A percentile compares a stretch with the other conserved stretches of the same genome.
Evolutionary conservation across 768 basidiomycete species (phyloP).

Genomic region (Crepidotus variabilis): DNA sequence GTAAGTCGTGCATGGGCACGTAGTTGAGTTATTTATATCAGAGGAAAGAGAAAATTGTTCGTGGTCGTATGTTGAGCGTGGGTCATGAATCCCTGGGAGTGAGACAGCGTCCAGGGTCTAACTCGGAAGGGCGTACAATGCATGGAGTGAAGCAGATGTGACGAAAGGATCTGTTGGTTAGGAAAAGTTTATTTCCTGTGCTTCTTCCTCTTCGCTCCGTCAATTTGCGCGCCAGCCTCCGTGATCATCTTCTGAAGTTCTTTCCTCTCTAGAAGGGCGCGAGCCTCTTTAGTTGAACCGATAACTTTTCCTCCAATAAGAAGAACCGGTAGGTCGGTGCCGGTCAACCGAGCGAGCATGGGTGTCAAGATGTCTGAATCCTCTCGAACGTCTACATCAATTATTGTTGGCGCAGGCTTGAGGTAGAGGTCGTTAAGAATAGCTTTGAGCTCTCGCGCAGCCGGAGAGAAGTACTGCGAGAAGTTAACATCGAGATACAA

Average conservation of each 20-base stretch:
- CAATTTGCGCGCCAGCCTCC: slow-evolving; percentile 55
- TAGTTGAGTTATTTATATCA: background rate
- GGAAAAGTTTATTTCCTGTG: slow-evolving; percentile 30
- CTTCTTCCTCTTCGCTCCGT: slow-evolving; percentile 52
- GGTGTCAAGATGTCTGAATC: slow-evolving; percentile 63
- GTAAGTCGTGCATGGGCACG: no score
- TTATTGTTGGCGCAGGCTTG: slow-evolving; percentile 57
- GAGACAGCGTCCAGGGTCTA: background rate
- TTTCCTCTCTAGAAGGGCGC: slow-evolving; percentile 43
- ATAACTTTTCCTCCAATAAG: slow-evolving; percentile 63
- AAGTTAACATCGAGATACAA: slow-evolving; percentile 4
- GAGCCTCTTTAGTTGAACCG: slow-evolving; percentile 49
- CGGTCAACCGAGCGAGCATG: slow-evolving; percentile 60
- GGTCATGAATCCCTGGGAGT: background rate
- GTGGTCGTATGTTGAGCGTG: background rate
- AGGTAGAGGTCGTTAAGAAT: slow-evolving; percentile 55
- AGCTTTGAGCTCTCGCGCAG: slow-evolving; percentile 63
- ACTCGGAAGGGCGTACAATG: background rate
- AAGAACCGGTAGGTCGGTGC: slow-evolving; percentile 57
- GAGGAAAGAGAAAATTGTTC: background rate
- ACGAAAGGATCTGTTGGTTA: background rate
- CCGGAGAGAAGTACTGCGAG: slow-evolving; percentile 55
- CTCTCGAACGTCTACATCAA: slow-evolving; percentile 71
- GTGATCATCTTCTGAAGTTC: slow-evolving; percentile 47
- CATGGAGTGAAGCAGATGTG: background rate